A percentile compares a stretch with the other conserved stretches of the same genome.
Evolutionary conservation across 352 stramenopile species (phyloP).

Genomic region (Phytophthora podocarpi): DNA sequence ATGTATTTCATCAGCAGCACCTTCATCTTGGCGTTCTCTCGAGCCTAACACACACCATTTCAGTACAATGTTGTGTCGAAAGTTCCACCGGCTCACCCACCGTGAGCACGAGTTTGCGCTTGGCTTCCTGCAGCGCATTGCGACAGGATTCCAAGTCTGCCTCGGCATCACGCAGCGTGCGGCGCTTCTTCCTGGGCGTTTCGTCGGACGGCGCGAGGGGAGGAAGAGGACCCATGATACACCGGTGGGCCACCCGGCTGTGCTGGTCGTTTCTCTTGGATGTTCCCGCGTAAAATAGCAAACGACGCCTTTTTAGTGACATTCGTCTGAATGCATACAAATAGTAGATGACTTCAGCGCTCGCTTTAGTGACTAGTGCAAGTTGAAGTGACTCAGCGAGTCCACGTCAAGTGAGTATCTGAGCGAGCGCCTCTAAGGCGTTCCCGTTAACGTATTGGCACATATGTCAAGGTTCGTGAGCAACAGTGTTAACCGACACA

Average conservation of each 20-base stretch:
- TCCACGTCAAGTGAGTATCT: no score
- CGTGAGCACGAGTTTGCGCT: conserved; percentile 70
- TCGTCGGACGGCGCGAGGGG: conserved; percentile 23
- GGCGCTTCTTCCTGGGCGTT: conserved; percentile 62
- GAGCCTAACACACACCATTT: conserved; percentile 39
- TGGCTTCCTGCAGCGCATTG: conserved; percentile 54
- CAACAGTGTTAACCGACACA: no score
- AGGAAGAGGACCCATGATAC: conserved; percentile 14
- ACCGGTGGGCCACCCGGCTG: no score
- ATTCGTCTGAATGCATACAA: conserved; percentile 7
- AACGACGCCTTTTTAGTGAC: conserved; percentile 3
- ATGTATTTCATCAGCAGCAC: conserved; percentile 89
- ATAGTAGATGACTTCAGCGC: conserved; percentile 1
- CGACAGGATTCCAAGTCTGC: conserved; percentile 57
- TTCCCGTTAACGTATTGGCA: no score
- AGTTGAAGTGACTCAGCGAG: no score
- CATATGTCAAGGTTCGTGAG: no score
- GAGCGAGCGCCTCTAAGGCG: no score
- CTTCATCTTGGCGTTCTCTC: conserved; percentile 89
- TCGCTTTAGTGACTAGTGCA: conserved; percentile 10
- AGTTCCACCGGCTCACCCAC: conserved; percentile 17
- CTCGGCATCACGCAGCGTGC: conserved; percentile 74
- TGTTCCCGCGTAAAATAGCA: conserved; percentile 25
- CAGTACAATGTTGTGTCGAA: not conserved
- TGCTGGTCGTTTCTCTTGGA: no score